A percentile compares a stretch with the other conserved stretches of the same genome.
Conservation (phyloP, 257 asterid genomes). For the Cordia subcordata region DNA sequence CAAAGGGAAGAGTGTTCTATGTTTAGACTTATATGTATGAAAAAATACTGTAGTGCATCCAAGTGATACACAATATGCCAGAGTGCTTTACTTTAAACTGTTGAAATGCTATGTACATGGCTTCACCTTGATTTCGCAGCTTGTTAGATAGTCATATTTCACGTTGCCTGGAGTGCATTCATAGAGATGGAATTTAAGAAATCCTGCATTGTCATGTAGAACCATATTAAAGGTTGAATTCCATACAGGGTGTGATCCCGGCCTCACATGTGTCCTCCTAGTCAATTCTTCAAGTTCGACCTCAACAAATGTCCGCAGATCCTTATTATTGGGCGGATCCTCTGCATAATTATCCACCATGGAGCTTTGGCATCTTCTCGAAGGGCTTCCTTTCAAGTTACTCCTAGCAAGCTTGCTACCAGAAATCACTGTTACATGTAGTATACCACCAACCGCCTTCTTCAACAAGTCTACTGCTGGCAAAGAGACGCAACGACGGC, state of each 20-base stretch:
- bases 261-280: slow-evolving; percentile 57
- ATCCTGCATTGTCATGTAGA: slow-evolving; percentile 75
- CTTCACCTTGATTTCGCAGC: slow-evolving; percentile 89
- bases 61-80: no score
- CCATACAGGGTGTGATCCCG: slow-evolving; percentile 81
- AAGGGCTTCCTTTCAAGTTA: slow-evolving; percentile 37
- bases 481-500: slow-evolving; percentile 83
- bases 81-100: not conserved
- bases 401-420: slow-evolving; percentile 57
- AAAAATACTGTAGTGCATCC: no score
- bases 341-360: slow-evolving; percentile 30
- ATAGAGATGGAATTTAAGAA: slow-evolving; percentile 64
- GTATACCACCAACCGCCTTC: slow-evolving; percentile 75
- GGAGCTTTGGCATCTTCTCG: slow-evolving; percentile 35
- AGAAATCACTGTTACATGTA: slow-evolving; percentile 59
- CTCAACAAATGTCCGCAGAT: slow-evolving; percentile 77
- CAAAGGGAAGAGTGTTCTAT: not conserved
- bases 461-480: slow-evolving; percentile 67
- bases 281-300: slow-evolving; percentile 83
- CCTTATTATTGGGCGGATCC: slow-evolving; percentile 37
- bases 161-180: slow-evolving; percentile 65
- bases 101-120: not conserved
- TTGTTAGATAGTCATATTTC: slow-evolving; percentile 71
- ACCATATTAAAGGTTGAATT: slow-evolving; percentile 71
- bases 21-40: no score